A percentile compares a stretch with the other conserved stretches of the same genome.
These are phyloP conservation scores for Sutorius australiensis DNA, from an alignment of 768 basidiomycete species.

Conservation along the genomic window DNA sequence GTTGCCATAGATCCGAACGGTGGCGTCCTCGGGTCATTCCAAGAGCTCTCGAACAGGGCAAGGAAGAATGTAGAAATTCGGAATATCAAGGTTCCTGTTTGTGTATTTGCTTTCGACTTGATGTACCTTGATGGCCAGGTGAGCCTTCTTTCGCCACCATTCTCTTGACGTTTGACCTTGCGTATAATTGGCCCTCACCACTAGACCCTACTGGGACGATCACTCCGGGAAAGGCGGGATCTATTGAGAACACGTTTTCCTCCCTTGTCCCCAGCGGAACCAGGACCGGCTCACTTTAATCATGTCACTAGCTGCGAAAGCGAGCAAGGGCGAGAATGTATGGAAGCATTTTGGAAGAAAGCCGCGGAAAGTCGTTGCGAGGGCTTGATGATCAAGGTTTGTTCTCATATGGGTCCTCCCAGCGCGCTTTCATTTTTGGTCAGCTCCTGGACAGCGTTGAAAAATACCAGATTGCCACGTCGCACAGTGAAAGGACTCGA, in stretches of 20 bases:
- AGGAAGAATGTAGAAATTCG: constrained; percentile 75
- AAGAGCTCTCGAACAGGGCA: constrained; percentile 80
- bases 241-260: constrained; percentile 65
- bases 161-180: background rate
- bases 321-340: constrained; percentile 51
- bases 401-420: constrained; percentile 7
- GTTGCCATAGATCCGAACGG: constrained; percentile 71
- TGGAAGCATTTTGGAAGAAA: constrained; percentile 73
- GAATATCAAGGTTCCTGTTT: constrained; percentile 74
- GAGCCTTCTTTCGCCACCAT: constrained; percentile 20
- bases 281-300: constrained; percentile 54
- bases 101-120: constrained; percentile 85
- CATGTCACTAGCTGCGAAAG: constrained; percentile 76
- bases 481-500: constrained; percentile 37
- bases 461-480: constrained; percentile 32
- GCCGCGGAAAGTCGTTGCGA: constrained; percentile 79
- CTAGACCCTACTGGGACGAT: constrained; percentile 62
- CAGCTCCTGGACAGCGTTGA: constrained; percentile 65
- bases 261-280: constrained; percentile 42
- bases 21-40: constrained; percentile 72
- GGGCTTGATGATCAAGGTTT: constrained; percentile 90
- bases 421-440: constrained; percentile 7
- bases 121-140: constrained; percentile 84
- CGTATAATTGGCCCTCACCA: constrained; percentile 1
- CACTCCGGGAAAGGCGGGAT: constrained; percentile 68